phyloP scores from a whole-genome alignment of 371 early-diverging fungal genomes.

The Conidiobolus incongruus region DNA sequence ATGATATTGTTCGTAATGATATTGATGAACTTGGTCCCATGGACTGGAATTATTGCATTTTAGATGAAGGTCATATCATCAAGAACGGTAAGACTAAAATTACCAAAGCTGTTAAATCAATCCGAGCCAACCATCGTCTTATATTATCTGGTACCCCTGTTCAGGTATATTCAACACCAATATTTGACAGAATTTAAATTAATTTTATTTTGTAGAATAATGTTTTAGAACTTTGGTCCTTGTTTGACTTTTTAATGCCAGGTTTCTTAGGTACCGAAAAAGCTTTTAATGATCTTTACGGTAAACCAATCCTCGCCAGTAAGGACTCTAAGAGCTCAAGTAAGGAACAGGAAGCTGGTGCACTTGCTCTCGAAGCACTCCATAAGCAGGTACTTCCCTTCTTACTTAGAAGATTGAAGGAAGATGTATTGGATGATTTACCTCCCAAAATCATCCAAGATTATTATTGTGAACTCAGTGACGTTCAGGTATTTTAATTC shows the following conservation, averaged over 20 bases:
- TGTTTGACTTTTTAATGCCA: slow-evolving; percentile 97
- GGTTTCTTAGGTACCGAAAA: slow-evolving; percentile 76
- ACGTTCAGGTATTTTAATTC: too few species aligned
- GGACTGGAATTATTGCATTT: slow-evolving; percentile 86
- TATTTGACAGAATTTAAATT: background rate
- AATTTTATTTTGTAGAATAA: slow-evolving; percentile 39
- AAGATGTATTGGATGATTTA: slow-evolving; percentile 93
- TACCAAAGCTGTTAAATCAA: slow-evolving; percentile 65
- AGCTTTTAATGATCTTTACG: slow-evolving; percentile 73
- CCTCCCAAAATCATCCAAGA: slow-evolving; percentile 99
- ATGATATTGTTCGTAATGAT: slow-evolving; percentile 93
- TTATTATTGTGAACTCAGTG: slow-evolving; percentile 87
- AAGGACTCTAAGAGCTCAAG: slow-evolving; percentile 72
- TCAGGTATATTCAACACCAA: slow-evolving; percentile 24
- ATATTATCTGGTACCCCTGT: slow-evolving; percentile 98
- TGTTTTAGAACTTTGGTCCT: slow-evolving; percentile 91
- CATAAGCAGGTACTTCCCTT: slow-evolving; percentile 97
- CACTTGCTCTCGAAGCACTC: slow-evolving; percentile 73
- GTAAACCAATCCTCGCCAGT: slow-evolving; percentile 75
- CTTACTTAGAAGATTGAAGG: slow-evolving; percentile 90
- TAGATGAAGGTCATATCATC: slow-evolving; percentile 99
- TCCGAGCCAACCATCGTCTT: slow-evolving; percentile 68
- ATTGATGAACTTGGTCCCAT: slow-evolving; percentile 50
- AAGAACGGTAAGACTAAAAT: slow-evolving; percentile 91
- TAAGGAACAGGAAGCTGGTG: slow-evolving; percentile 55